Conservation (phyloP, 2,329 filamentous ascomycete genomes). For the Phyllosticta paracitricarpa region DNA sequence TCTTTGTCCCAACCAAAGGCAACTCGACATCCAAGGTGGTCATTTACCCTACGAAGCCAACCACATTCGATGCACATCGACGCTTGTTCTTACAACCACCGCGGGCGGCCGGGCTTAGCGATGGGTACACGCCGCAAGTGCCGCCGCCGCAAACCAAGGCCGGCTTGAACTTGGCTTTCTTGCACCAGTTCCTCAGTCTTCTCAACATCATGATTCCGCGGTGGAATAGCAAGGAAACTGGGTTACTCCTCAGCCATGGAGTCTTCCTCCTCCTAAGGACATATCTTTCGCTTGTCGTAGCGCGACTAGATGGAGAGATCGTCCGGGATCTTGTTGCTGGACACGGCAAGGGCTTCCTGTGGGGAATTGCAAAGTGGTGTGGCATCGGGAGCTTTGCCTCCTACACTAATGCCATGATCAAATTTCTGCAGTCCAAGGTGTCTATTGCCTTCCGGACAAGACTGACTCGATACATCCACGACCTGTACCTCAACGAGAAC, state of each 20-base stretch:
- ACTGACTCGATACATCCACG: conserved; percentile 91
- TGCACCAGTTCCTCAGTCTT: conserved; percentile 92
- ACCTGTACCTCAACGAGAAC: conserved; percentile 88
- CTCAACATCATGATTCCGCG: conserved; percentile 96
- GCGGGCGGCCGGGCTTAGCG: conserved; percentile 64
- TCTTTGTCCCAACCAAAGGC: conserved; percentile 81
- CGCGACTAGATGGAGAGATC: conserved; percentile 87
- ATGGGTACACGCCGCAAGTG: conserved; percentile 54
- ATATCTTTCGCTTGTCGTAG: conserved; percentile 87
- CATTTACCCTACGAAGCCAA: conserved; percentile 79
- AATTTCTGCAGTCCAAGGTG: conserved; percentile 94
- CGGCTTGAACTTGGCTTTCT: conserved; percentile 85
- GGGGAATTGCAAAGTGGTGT: conserved; percentile 90
- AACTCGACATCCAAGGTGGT: conserved; percentile 80
- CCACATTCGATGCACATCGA: conserved; percentile 93
- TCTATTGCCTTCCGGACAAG: conserved; percentile 96
- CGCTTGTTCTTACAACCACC: conserved; percentile 88
- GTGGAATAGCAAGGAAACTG: conserved; percentile 93
- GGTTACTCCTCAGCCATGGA: conserved; percentile 77
- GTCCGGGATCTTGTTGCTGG: conserved; percentile 93
- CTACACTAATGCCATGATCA: conserved; percentile 98
- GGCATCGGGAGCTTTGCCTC: conserved; percentile 87
- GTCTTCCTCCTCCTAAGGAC: conserved; percentile 85
- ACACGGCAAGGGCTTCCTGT: conserved; percentile 77
- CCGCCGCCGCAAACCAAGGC: conserved; percentile 87